Evolutionary conservation across 306 rosid species (phyloP).

Genomic region (cucumber (Cucumis sativus)): DNA sequence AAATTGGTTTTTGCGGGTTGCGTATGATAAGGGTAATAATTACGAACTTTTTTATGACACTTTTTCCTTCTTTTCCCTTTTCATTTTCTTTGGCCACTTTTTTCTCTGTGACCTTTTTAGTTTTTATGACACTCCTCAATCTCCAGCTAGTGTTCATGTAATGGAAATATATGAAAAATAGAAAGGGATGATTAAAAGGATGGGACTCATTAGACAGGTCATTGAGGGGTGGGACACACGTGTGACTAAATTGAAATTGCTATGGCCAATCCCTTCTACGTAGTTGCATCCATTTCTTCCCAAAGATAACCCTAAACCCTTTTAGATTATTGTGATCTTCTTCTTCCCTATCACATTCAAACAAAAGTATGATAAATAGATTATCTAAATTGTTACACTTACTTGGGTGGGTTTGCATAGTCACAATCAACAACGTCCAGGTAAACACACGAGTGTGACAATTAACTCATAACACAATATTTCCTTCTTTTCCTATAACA

Average conservation of each 20-base stretch:
- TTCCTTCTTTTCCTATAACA: too few species aligned
- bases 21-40: constrained; percentile 2
- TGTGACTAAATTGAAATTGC: not conserved
- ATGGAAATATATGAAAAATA: too few species aligned
- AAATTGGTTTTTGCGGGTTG: not conserved
- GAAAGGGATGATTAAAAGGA: not conserved
- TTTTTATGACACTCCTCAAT: not conserved
- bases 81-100: not conserved
- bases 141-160: too few species aligned
- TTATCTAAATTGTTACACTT: too few species aligned
- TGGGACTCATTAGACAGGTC: not conserved
- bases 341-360: not conserved
- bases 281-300: not conserved
- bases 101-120: not conserved
- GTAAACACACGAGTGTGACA: too few species aligned
- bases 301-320: not conserved
- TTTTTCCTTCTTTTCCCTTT: not conserved
- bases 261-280: not conserved
- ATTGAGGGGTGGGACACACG: not conserved
- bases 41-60: not conserved
- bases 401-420: too few species aligned
- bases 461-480: too few species aligned
- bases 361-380: too few species aligned
- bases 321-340: not conserved
- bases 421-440: too few species aligned